Evolutionary conservation across 176 grass and related monocot species (phyloP), one percentile per base, ranked within the genome.

Genomic region (Luzula sylvatica): DNA sequence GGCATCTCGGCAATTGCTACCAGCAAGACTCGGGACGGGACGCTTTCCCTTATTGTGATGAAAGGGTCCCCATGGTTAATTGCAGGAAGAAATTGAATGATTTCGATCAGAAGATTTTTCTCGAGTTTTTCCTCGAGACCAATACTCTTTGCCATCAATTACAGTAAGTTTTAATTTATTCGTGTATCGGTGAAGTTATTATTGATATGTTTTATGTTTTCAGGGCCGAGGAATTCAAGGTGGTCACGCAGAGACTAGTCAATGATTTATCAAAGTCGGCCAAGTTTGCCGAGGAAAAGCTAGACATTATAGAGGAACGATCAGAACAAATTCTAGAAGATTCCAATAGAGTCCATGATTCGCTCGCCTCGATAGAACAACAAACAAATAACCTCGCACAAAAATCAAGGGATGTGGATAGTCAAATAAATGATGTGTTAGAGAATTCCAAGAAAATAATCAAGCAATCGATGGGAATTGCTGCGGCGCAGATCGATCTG

Each of bases 221-320:
- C 53, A 93, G 87, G 29, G 78, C 85, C 23, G 92, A 98, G 64
- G 81, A 77, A 9, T 98, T 90, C 85, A 88, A 90, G 61, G 77
- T 74, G 11, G 82, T 41, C 12, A 87, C 92, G 0, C 74, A 98
- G 66, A 78, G 53, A 50, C 58, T 98, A n/a, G 50, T 98, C 13
- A 98, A 89, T 48, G 85, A 78, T 49, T 61, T 98, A 5, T 46
- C 78, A 12, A 56, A 41, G 47, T 67, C 81, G 5, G 79, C 84
- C 16, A 76, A 74, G 5, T 98, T 66, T 0, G 85, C 85, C 0
- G 77, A 77, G 44, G 74, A 83, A 57, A 90, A 90, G 58, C 73
- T 98, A 7, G 81, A 70, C 61, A 80, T 58, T 47, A 79, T 98
- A 20, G 68, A 79, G 15, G 78, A 77, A 30, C 43, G 63, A 42